Evolutionary conservation across 768 basidiomycete genomes (phyloP).

Genomic region (Sporobolomyces phaffii): DNA sequence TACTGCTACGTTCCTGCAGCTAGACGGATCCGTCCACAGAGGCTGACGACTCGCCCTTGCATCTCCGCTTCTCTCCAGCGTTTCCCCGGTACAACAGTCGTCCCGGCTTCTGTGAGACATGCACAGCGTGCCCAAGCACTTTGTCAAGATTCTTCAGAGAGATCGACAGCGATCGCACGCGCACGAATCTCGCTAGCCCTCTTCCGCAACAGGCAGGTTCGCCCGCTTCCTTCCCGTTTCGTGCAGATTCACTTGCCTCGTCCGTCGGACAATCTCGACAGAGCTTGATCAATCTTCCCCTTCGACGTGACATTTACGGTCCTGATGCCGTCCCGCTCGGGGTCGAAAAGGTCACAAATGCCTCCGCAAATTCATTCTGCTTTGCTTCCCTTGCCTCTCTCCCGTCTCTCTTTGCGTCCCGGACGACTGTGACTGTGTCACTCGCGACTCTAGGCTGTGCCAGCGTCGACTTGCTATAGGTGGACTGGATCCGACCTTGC

Average conservation of each 20-base stretch:
- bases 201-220: not conserved
- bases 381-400: not conserved
- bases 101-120: too few relatives aligned
- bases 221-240: slow-evolving; percentile 19
- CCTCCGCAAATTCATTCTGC: slow-evolving; percentile 30
- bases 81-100: not conserved
- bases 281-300: not conserved
- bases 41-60: too few relatives aligned
- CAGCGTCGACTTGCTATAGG: not conserved
- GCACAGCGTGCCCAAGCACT: too few relatives aligned
- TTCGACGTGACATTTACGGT: not conserved
- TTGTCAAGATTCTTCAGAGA: not conserved
- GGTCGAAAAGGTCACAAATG: not conserved
- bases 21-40: too few relatives aligned
- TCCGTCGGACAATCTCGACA: not conserved
- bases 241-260: not conserved
- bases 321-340: not conserved
- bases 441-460: slow-evolving; percentile 2
- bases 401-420: not conserved
- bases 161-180: not conserved
- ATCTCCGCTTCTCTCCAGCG: not conserved
- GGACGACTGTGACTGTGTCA: slow-evolving; percentile 12
- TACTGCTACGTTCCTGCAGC: too few relatives aligned
- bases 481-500: slow-evolving; percentile 6
- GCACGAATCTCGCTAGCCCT: too few relatives aligned